Evolutionary conservation across 495 filamentous ascomycete genomes (phyloP).

Genomic region (Penicillium manginii): DNA sequence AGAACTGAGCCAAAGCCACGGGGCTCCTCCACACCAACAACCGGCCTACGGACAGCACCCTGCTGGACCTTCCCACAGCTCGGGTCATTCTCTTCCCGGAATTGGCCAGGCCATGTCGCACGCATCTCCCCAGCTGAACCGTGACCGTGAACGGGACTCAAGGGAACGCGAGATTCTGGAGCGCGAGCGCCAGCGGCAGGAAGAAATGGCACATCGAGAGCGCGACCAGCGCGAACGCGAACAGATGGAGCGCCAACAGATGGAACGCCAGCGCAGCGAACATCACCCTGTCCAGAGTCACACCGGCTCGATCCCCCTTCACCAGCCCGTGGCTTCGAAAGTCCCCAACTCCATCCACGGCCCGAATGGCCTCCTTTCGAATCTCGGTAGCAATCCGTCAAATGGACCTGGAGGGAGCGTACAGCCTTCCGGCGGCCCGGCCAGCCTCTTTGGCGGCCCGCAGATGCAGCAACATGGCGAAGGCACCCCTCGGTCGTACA

Average conservation of each 20-base stretch:
- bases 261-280: conserved; percentile 54
- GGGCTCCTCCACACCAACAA: conserved; percentile 51
- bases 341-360: conserved; percentile 81
- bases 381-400: conserved; percentile 62
- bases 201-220: conserved; percentile 62
- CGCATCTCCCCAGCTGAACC: conserved; percentile 55
- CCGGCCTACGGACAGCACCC: conserved; percentile 51
- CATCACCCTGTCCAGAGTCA: conserved; percentile 82
- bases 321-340: conserved; percentile 87
- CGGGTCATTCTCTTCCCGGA: conserved; percentile 55
- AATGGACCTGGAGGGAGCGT: conserved; percentile 58
- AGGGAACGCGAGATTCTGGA: conserved; percentile 54
- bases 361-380: conserved; percentile 82
- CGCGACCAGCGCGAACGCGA: conserved; percentile 74
- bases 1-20: conserved; percentile 54
- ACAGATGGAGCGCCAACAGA: conserved; percentile 54
- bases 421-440: conserved; percentile 67
- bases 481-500: conserved; percentile 62
- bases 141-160: conserved; percentile 57
- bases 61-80: conserved; percentile 41
- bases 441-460: conserved; percentile 67
- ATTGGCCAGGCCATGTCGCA: conserved; percentile 57
- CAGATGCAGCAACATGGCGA: conserved; percentile 62
- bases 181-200: conserved; percentile 56
- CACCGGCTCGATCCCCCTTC: conserved; percentile 80